Evolutionary conservation across 2,329 filamentous ascomycete species (phyloP), one percentile per base, ranked within the genome.

Genomic region (Niveomyces coronatus): DNA sequence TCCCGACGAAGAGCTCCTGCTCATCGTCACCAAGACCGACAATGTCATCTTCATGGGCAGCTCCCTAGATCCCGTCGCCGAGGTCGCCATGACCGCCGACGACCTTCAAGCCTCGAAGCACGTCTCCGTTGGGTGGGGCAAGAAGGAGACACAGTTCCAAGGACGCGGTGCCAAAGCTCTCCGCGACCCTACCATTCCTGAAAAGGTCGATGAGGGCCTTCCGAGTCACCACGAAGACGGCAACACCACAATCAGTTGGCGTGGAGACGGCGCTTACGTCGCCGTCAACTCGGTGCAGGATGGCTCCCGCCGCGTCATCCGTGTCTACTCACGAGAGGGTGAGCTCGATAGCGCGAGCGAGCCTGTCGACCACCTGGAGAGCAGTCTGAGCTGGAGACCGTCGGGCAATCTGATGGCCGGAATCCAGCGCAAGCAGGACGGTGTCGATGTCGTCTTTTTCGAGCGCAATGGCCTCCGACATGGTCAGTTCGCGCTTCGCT

Each of bases 401-500:
- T 76, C 78, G 11, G 91, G 91, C 1, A 95, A 95, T 53, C 65
- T 96, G 17, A 82, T 98, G 50, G 87, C 88, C n/a, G 76, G 83
- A 26, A 75, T 94, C 31, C 86, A 93, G 56, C 71, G 85, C 13
- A 60, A 76, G n/a, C 56, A 70, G 2, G 74, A 81, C 33, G 69
- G 70, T n/a, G 64, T 85, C 15, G 81, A 94, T 48, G 79, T 96
- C 31, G 79, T 94, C 3, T 98, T 98, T 60, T 98, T 98, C 49
- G 91, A 98, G 63, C 74, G 88, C 37, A 98, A 98, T 51, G 91
- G 91, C n/a, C 70, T 98, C 42, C 76, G 89, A n/a, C 91, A 98
- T 58, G 91, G 91, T 4, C 76, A 95, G 47, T 98, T 96, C 53
- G 77, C 77, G n/a, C 67, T 98, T 14, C 77, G 85, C 32, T 74